Evolutionary conservation across 768 basidiomycete species (phyloP), one percentile per base, ranked within the genome.

Genomic region (Boletus pseudo-olivaceus): DNA sequence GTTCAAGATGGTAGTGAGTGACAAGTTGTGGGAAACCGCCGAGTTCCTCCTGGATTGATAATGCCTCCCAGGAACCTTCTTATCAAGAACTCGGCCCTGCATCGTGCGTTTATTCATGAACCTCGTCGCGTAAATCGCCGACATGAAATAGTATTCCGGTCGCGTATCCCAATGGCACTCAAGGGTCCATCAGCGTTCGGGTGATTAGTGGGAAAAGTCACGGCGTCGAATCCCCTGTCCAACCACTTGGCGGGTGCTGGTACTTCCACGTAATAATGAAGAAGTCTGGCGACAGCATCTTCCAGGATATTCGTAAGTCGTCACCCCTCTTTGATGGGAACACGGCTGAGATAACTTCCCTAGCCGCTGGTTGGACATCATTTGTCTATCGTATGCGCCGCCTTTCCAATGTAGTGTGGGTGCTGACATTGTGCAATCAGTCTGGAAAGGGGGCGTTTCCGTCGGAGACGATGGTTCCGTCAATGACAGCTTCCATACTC

Each of bases 171-270:
- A 73, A 80, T 49, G 89, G 90, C 11, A 71, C 73, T 3, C 79
- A 87, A 39, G 90, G 90, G 6, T 78, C 80, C 12, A 75, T 87
- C 33, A 80, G 78, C 59, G 78, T 97, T 63, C 90, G 83, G 65
- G 87, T 98, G 38, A 90, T 98, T 60, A 93, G 90, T 58, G 96
- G 96, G 6, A 87, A 85, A 67, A 90, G 90, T 55, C 83, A 94
- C 59, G 93, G 90, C 12, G 78, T 84, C 14, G 87, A 88, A 65
- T 94, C 92, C 2, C 93, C 93, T 27, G 94, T 98, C 23, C 77
- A 88, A 45, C 92, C 92, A 0, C 80, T 94, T 1, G 95, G 95
- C 12, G 95, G 95, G 6, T 95, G 93, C 71, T 95, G 92, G 90
- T 97, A 83, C 71, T 86, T 95, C 73, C 91, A 95, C 65, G 72